A percentile compares a stretch with the other conserved stretches of the same genome.
Evolutionary conservation across 352 stramenopile species (phyloP).

Genomic region (Pythium apleroticum): DNA sequence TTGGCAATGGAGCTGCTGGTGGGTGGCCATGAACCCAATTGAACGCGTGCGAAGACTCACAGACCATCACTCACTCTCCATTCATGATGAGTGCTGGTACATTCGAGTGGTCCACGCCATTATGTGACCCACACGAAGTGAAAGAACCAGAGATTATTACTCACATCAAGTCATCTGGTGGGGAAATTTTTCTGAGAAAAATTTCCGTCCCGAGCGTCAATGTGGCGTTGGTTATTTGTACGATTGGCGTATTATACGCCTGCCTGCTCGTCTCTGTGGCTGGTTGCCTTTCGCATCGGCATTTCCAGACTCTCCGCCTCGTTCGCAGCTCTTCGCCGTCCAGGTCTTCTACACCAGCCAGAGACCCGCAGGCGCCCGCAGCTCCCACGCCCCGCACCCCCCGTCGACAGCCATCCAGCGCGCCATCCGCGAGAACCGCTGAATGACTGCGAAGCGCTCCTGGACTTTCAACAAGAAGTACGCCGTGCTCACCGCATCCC

Average conservation of each 20-base stretch:
- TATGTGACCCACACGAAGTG: neutral
- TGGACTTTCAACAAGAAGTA: constrained; percentile 88
- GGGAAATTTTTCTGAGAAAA: neutral
- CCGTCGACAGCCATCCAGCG: constrained; percentile 3
- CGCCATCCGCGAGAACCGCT: constrained; percentile 27
- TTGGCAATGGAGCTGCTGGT: neutral
- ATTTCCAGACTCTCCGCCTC: neutral
- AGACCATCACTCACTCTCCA: neutral
- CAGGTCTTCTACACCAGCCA: neutral
- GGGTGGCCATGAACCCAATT: neutral
- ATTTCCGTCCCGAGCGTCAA: neutral
- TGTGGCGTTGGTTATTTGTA: neutral
- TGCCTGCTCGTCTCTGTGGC: neutral
- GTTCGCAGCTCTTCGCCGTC: constrained; percentile 1
- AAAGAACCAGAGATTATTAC: neutral
- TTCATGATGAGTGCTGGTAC: constrained; percentile 3
- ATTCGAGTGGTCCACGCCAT: neutral
- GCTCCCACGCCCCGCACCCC: neutral
- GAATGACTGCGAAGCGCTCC: constrained; percentile 77
- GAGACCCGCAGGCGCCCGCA: neutral
- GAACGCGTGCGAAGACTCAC: neutral
- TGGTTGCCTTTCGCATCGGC: neutral
- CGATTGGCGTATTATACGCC: constrained; percentile 2
- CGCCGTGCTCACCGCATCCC: constrained; percentile 60
- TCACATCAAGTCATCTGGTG: neutral